Percentiles rank a stretch among this genome's conserved stretches.
Conservation (phyloP, 495 filamentous ascomycete species). For the Schizothecium vesticola region DNA sequence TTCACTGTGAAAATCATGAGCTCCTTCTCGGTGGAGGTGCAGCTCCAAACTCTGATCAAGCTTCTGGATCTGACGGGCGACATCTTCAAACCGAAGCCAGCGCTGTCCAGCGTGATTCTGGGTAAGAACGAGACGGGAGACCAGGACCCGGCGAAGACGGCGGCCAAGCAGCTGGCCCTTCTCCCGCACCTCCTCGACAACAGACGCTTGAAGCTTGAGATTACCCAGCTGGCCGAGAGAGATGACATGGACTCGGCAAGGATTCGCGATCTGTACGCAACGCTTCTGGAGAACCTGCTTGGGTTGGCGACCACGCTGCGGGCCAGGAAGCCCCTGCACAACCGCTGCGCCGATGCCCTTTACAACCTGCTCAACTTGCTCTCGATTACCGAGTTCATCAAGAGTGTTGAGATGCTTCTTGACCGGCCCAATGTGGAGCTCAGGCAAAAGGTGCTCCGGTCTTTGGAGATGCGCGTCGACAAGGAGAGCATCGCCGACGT, state of each 20-base stretch:
- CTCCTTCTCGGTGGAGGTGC: slow-evolving; percentile 56
- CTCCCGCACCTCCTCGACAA: slow-evolving; percentile 50
- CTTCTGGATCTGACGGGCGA: slow-evolving; percentile 68
- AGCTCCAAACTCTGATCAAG: slow-evolving; percentile 65
- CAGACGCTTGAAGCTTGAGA: slow-evolving; percentile 43
- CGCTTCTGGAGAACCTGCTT: slow-evolving; percentile 62
- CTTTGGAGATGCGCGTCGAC: slow-evolving; percentile 69
- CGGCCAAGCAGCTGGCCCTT: slow-evolving; percentile 57
- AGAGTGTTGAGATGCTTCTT: slow-evolving; percentile 72
- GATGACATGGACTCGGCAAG: slow-evolving; percentile 56
- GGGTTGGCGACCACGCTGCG: slow-evolving; percentile 55
- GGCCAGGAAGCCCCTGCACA: slow-evolving; percentile 55
- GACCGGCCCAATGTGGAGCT: slow-evolving; percentile 64
- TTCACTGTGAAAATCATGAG: slow-evolving; percentile 52
- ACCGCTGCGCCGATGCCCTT: slow-evolving; percentile 62
- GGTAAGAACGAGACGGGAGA: slow-evolving; percentile 57
- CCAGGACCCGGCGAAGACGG: slow-evolving; percentile 53
- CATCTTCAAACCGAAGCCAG: slow-evolving; percentile 62
- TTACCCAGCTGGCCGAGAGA: slow-evolving; percentile 42
- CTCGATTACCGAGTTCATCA: slow-evolving; percentile 77
- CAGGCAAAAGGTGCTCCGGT: slow-evolving; percentile 70
- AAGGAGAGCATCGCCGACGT: slow-evolving; percentile 60
- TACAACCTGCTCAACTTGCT: slow-evolving; percentile 70
- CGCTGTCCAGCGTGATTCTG: slow-evolving; percentile 63
- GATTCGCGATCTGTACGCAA: slow-evolving; percentile 62